Base-by-base conservation (phyloP, 257 asterid genomes). In the Ballota nigra region DNA sequence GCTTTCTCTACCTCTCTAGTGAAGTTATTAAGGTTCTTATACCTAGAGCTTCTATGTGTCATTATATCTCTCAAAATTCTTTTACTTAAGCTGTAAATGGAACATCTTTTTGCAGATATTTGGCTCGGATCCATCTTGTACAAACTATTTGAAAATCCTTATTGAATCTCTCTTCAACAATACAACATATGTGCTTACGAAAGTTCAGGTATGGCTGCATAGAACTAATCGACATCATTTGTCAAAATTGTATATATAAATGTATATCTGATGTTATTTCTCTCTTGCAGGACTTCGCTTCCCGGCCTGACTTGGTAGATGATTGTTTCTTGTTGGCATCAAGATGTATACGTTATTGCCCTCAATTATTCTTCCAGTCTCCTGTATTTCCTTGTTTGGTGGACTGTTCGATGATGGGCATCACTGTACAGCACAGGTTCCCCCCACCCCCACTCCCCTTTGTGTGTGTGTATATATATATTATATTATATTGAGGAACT, bases 321-420 rank as follows among this genome's bases (percentile, higher is more conserved):
- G 99, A 92, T 81, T 95, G 99, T 76, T 95, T 92, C 85, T 80
- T 95, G 87, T 83, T 95, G 86, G 97, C 96, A 36, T 95, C 99
- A 36, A 87, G 99, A 80, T 92, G 99, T 76, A 92, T 95, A 77
- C 96, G 98, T n/a, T 95, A 95, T 80, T 95, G 99, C 67, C 99
- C 99, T 70, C 97, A 86, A 53, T 72, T 95, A 70, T 88, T 95
- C 82, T 91, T 92, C 45, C 92, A 87, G 2, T 89, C 96, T 70
- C 85, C 92, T 55, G 82, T 86, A 72, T 92, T 92, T 84, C 91
- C 96, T 77, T 83, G 93, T 69, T 79, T 94, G 75, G 98, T 94
- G 72, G 98, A 94, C 75, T 89, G 96, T 84, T 74, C 99, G 6
- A 75, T 92, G 96, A 77, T 85, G 63, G 99, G 99, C 75, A 68